phyloP scores from a whole-genome alignment of 73 alveolate species.

The Breviolum minutum region DNA sequence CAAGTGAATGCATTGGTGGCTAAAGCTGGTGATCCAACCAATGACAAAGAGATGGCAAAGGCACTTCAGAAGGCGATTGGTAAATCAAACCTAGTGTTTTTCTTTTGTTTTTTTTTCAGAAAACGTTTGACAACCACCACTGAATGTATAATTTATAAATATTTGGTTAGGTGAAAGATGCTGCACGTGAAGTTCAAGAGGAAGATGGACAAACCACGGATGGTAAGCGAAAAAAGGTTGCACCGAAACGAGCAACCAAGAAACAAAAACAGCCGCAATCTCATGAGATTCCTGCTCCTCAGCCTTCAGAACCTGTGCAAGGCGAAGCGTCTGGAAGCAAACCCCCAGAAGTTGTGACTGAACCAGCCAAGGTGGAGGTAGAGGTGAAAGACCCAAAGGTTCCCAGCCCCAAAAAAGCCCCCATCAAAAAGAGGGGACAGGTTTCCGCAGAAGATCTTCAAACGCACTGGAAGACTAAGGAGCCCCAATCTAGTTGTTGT shows the following conservation, averaged over 20 bases:
- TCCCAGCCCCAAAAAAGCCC: too few species aligned
- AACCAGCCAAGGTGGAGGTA: not conserved
- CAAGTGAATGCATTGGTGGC: not conserved
- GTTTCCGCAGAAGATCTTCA: too few species aligned
- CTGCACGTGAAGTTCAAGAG: not conserved
- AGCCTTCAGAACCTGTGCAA: not conserved
- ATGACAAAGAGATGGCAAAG: not conserved
- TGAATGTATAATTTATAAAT: not conserved
- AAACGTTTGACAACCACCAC: not conserved
- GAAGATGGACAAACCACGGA: too few species aligned
- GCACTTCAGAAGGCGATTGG: not conserved
- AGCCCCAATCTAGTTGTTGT: too few species aligned
- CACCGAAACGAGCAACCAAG: not conserved
- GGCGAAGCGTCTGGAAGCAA: too few species aligned
- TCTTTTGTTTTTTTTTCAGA: not conserved
- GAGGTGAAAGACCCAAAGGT: too few species aligned
- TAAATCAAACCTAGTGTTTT: not conserved
- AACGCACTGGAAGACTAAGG: too few species aligned
- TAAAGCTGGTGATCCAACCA: not conserved
- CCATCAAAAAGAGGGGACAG: too few species aligned
- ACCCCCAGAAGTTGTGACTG: not conserved
- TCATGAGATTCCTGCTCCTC: not conserved
- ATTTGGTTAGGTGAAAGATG: not conserved
- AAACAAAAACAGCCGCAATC: not conserved
- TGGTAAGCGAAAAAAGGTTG: not conserved